These are phyloP conservation scores for Wickerhamiella parazyma DNA, from an alignment of 805 yeast genomes.

Conservation along the genomic window DNA sequence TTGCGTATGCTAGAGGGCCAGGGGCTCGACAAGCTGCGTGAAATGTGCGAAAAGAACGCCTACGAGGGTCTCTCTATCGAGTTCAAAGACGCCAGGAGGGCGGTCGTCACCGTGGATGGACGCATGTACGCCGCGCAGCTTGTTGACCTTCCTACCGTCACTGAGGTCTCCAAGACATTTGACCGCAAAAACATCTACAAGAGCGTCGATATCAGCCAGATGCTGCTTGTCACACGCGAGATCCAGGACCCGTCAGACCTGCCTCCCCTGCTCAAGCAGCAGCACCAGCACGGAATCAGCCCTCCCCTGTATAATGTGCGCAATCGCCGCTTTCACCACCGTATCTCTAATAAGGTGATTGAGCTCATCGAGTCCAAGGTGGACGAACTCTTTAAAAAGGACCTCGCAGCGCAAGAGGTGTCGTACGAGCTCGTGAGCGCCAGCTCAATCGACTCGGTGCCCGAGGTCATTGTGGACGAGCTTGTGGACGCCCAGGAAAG, in stretches of 20 bases:
- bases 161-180: conserved; percentile 77
- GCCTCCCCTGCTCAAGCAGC: conserved; percentile 16
- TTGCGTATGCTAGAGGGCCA: conserved; percentile 55
- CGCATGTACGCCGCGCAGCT: conserved; percentile 67
- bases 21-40: conserved; percentile 57
- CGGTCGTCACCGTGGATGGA: conserved; percentile 59
- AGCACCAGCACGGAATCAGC: conserved; percentile 64
- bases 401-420: conserved; percentile 72
- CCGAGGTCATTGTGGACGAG: conserved; percentile 22
- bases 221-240: conserved; percentile 57
- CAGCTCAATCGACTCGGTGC: conserved; percentile 23
- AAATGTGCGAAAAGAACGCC: conserved; percentile 56
- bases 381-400: conserved; percentile 57
- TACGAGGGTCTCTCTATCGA: conserved; percentile 56
- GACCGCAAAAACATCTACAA: conserved; percentile 83
- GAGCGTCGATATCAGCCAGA: conserved; percentile 73
- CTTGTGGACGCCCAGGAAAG: conserved; percentile 23
- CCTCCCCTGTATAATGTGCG: conserved; percentile 64
- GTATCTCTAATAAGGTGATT: conserved; percentile 55
- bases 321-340: conserved; percentile 56
- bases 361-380: conserved; percentile 69
- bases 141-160: conserved; percentile 77
- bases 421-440: conserved; percentile 55
- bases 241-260: conserved; percentile 35
- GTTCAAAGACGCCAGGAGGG: conserved; percentile 73